Evolutionary conservation across 108 stramenopile species (phyloP), one percentile per base, ranked within the genome.

Genomic region (Skeletonema grethae): DNA sequence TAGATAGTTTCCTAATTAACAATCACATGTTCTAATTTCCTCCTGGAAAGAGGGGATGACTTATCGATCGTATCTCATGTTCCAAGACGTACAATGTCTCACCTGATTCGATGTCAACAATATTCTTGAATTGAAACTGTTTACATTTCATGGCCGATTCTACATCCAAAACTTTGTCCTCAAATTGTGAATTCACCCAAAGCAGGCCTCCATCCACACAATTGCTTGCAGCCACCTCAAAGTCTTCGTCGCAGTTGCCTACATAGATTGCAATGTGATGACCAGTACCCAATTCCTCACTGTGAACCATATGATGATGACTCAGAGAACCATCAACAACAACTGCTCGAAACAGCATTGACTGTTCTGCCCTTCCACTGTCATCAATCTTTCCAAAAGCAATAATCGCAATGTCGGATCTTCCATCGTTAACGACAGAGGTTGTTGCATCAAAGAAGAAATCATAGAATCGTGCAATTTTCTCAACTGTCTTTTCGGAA

Each of bases 111-210:
- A 87, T 36, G 56, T 90, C 85, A 39, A 87, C 67, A 60, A 90
- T 83, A 65, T 90, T 65, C 57, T 83, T 75, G 74, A 88, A 91
- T 22, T 87, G 86, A 67, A 91, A 87, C 61, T 86, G 74, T 60
- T 82, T 72, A 60, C 67, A 48, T 56, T 63, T 28, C 45, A 59
- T 82, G 35, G 80, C 82, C 61, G 64, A 61, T 50, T 57, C 48
- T 50, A 68, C 31, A 67, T 75, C 31, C 32, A 69, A 10, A 43
- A 65, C 74, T 12, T 73, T 61, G 64, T 71, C 85, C 20, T 59
- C 71, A 58, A 87, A 87, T 6, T 82, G 57, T 15, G 85, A 69
- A 74, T 88, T 88, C 41, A 80, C 79, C 74, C 82, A 85, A 15
- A 86, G 45, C 18, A 85, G 30, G n/a, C 62, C 73, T 20, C 73